phyloP scores from a whole-genome alignment of 192 early-diverging fungal species.

The Coemansia sp. region DNA sequence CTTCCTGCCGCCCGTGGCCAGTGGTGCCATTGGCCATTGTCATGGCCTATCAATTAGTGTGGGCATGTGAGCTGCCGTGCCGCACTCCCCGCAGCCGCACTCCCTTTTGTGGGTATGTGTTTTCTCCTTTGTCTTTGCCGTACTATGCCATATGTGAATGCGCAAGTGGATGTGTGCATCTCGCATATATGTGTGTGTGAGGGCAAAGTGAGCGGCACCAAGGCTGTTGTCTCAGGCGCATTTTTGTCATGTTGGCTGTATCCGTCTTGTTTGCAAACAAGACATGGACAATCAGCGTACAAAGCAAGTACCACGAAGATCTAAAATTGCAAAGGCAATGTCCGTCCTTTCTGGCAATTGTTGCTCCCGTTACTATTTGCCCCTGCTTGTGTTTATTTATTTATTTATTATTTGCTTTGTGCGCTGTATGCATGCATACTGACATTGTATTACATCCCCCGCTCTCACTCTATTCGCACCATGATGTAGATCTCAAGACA shows the following conservation, averaged over 20 bases:
- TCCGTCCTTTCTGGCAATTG: conserved; percentile 6
- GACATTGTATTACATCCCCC: conserved; percentile 1
- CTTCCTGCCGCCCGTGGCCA: not conserved
- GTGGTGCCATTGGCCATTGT: conserved; percentile 5
- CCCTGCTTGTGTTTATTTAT: conserved; percentile 15
- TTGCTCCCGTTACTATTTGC: conserved; percentile 11
- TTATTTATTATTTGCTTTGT: conserved; percentile 18
- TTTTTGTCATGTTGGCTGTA: conserved; percentile 1
- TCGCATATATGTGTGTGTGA: conserved; percentile 6
- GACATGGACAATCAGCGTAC: conserved; percentile 1
- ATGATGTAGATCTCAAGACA: conserved; percentile 46
- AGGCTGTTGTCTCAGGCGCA: not conserved
- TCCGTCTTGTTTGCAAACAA: not conserved
- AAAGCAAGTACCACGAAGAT: conserved; percentile 10
- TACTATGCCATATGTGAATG: conserved; percentile 4
- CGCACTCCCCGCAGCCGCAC: conserved; percentile 5
- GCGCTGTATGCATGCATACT: not conserved
- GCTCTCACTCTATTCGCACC: conserved; percentile 8
- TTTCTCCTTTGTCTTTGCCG: conserved; percentile 1
- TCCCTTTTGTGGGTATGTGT: not conserved
- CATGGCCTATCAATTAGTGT: conserved; percentile 1
- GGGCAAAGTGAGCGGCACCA: not conserved
- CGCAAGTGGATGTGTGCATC: not conserved
- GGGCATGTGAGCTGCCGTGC: conserved; percentile 11
- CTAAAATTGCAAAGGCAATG: conserved; percentile 3